Base-by-base conservation (phyloP, 345 rosid species). In the Geranium rotundifolium region DNA sequence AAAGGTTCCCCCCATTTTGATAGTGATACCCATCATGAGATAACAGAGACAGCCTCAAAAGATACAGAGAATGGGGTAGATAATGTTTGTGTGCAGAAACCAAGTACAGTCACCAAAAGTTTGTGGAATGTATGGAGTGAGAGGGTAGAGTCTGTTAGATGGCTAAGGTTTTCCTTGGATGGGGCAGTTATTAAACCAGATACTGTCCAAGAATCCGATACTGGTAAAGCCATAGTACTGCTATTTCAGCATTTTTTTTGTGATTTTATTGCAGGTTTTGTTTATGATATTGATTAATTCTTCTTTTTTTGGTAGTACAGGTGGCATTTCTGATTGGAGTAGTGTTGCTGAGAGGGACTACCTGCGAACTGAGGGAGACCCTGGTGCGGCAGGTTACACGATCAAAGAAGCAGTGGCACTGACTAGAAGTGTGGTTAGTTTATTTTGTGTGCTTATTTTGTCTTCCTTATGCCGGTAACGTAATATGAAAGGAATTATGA, bases 361-460 rank as follows among this genome's bases (percentile, higher is more conserved):
- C 70, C 72, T 92, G 72, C 79, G 93, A 63, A 85, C 93, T 72
- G 96, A 87, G 54, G 98, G 98, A 19, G 95, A 92, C 67, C 98
- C 98, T 61, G 95, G 84, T 29, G 95, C 91, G 46, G 80, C 76
- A 17, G 96, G 98, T 46, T 89, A 89, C 77, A 84, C 98, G 6
- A 84, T 87, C 74, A 85, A 76, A 77, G 96, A 92, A 85, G 93
- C 93, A 5, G 78, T 87, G 58, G 71, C 85, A 9, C 92, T 89
- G 18, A 70, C 88, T 49, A 80, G 98, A 71, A 92, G 96, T 79
- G 88, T 72, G 79, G 95, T 92, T 16, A 74, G 91, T 34, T 1
- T 34, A 34, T 8, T 34, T 34, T 8, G 6, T 34, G 41, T 34
- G 41, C 41, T 34, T 34, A 8, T 4, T 34, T 34, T 34, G 6